phyloP scores from a whole-genome alignment of 805 yeast genomes.

The Wickerhamiella bombiphila region DNA sequence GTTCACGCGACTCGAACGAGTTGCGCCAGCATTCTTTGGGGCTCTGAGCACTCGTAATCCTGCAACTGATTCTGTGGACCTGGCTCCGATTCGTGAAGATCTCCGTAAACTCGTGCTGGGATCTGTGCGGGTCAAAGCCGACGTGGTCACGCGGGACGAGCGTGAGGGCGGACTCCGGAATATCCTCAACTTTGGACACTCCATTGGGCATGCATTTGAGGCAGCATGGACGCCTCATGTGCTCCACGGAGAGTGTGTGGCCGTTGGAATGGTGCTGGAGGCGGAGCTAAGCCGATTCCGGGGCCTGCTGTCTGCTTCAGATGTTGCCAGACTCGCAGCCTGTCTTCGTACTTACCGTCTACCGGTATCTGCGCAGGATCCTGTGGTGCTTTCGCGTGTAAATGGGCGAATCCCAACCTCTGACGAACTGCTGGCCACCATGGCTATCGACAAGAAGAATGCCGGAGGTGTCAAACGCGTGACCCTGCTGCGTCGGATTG shows the following conservation, averaged over 20 bases:
- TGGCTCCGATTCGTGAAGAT: constrained; percentile 55
- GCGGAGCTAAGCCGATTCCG: constrained; percentile 90
- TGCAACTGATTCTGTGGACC: constrained; percentile 39
- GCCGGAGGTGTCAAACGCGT: constrained; percentile 84
- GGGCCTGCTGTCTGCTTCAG: constrained; percentile 80
- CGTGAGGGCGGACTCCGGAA: constrained; percentile 91
- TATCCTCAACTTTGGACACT: constrained; percentile 85
- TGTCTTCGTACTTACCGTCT: constrained; percentile 74
- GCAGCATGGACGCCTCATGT: constrained; percentile 96
- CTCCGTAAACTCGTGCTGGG: constrained; percentile 67
- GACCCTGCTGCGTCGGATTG: constrained; percentile 70
- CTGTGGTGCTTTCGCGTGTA: constrained; percentile 54
- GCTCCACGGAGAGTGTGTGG: constrained; percentile 96
- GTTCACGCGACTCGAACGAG: constrained; percentile 67
- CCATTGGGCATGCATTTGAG: constrained; percentile 96
- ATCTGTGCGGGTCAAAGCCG: constrained; percentile 81
- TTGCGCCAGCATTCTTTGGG: constrained; percentile 53
- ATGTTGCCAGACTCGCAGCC: constrained; percentile 77
- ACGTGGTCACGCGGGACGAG: constrained; percentile 86
- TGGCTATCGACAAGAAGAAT: constrained; percentile 94
- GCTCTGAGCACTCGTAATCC: constrained; percentile 40
- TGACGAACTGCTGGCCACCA: constrained; percentile 56
- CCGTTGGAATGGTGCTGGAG: constrained; percentile 89
- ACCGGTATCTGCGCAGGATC: constrained; percentile 67
- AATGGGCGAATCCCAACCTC: constrained; percentile 60